Evolutionary conservation across 495 filamentous ascomycete species (phyloP).

Genomic region (Hypomontagnella submonticulosa): DNA sequence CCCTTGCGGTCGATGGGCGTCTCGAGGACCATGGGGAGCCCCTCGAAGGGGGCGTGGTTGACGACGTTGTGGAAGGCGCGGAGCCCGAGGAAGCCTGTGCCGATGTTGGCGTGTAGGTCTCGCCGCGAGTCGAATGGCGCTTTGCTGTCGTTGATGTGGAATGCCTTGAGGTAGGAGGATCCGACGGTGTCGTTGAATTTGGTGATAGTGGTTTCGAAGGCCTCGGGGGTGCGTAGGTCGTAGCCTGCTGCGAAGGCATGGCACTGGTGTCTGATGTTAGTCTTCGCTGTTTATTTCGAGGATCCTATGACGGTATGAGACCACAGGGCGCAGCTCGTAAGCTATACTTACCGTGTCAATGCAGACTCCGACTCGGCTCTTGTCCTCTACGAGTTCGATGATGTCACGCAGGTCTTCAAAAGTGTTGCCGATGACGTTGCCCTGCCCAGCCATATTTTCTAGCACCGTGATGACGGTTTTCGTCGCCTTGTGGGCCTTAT

Average conservation of each 20-base stretch:
- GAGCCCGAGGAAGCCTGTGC: slow-evolving; percentile 89
- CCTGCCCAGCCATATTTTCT: slow-evolving; percentile 94
- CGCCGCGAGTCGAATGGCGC: slow-evolving; percentile 80
- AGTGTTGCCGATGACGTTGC: slow-evolving; percentile 84
- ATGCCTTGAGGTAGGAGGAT: slow-evolving; percentile 78
- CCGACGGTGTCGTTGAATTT: slow-evolving; percentile 86
- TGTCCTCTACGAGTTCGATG: slow-evolving; percentile 80
- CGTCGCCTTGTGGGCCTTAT: slow-evolving; percentile 80
- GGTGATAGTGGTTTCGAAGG: slow-evolving; percentile 76
- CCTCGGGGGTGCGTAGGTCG: slow-evolving; percentile 79
- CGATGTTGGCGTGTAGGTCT: slow-evolving; percentile 94
- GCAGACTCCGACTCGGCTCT: slow-evolving; percentile 91
- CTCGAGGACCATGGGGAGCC: slow-evolving; percentile 91
- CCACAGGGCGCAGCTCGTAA: not conserved
- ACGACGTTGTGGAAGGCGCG: slow-evolving; percentile 90
- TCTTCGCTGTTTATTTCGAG: not conserved
- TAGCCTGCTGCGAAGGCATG: slow-evolving; percentile 94
- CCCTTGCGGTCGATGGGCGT: slow-evolving; percentile 84
- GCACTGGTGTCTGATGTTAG: slow-evolving; percentile 56
- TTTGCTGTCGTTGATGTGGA: slow-evolving; percentile 95
- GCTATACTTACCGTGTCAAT: slow-evolving; percentile 72
- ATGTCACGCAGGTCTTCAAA: slow-evolving; percentile 89
- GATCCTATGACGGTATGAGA: too few species aligned
- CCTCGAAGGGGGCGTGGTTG: slow-evolving; percentile 81
- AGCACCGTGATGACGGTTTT: slow-evolving; percentile 80